These are phyloP conservation scores for Paracamarosporium sp. DNA, from an alignment of 2,329 filamentous ascomycete species.

Conservation along the genomic window DNA sequence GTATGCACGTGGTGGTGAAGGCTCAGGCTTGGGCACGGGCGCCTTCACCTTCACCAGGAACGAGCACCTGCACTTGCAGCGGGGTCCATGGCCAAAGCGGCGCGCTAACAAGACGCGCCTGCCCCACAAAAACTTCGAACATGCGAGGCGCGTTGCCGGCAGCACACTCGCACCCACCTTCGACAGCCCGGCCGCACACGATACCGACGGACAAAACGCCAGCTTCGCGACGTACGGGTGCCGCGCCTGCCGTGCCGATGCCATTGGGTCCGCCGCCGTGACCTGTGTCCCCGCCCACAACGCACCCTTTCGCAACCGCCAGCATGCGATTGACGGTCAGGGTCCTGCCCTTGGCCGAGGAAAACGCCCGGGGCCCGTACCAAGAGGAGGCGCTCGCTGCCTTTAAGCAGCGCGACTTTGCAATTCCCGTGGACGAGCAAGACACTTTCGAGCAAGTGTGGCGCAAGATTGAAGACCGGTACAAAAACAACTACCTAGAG, in stretches of 20 bases:
- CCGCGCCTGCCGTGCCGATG: background rate
- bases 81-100: background rate
- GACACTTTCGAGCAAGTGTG: slow-evolving; percentile 40
- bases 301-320: background rate
- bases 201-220: too few relatives aligned
- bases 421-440: slow-evolving; percentile 34
- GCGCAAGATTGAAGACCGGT: slow-evolving; percentile 37
- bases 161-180: background rate
- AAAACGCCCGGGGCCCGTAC: slow-evolving; percentile 27
- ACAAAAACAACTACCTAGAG: slow-evolving; percentile 43
- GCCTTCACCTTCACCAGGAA: background rate
- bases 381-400: slow-evolving; percentile 22
- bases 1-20: background rate
- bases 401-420: slow-evolving; percentile 45
- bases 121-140: background rate
- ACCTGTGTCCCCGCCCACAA: too few relatives aligned
- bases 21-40: background rate
- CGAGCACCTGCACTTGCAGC: background rate
- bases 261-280: too few relatives aligned
- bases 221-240: too few relatives aligned
- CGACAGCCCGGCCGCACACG: background rate
- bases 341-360: slow-evolving; percentile 32
- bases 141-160: background rate
- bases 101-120: background rate
- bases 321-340: slow-evolving; percentile 40